phyloP scores from a whole-genome alignment of 257 asterid species.

The Knoxia roxburghii region DNA sequence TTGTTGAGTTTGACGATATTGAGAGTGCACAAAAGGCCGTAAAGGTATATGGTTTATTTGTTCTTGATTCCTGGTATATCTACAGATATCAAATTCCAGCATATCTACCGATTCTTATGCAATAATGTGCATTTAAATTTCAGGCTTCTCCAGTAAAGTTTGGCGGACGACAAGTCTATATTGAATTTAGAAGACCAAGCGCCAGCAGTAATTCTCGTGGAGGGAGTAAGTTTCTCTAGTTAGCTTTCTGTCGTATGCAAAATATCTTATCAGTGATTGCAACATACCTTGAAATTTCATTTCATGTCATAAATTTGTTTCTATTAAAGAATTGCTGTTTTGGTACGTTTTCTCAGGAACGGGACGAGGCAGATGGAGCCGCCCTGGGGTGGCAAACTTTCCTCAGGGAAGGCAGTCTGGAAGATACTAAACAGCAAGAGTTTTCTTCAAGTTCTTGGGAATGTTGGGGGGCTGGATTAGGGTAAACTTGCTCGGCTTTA shows the following conservation, averaged over 20 bases:
- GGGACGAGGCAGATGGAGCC: conserved; percentile 61
- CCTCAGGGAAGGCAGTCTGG: conserved; percentile 42
- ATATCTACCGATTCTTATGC: not conserved
- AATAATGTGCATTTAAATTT: not conserved
- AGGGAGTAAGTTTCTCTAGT: conserved; percentile 50
- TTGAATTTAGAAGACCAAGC: conserved; percentile 68
- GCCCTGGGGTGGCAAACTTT: conserved; percentile 39
- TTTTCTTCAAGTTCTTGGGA: conserved; percentile 30
- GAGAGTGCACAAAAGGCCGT: conserved; percentile 72
- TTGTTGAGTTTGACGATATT: conserved; percentile 77
- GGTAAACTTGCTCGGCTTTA: not conserved
- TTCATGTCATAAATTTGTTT: not conserved
- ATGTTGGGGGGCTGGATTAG: not conserved
- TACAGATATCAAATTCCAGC: no score
- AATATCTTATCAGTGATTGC: not conserved
- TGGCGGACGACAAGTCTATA: conserved; percentile 61
- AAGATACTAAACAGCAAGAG: conserved; percentile 16
- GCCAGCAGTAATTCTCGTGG: conserved; percentile 48
- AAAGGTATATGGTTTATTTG: conserved; percentile 35
- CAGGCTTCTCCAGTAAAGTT: conserved; percentile 78
- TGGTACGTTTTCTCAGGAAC: conserved; percentile 37
- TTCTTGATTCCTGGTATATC: not conserved
- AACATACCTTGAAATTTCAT: not conserved
- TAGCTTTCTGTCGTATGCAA: no score
- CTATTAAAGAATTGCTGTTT: not conserved